A percentile compares a stretch with the other conserved stretches of the same genome.
These are phyloP conservation scores for Fusarium piperis DNA, from an alignment of 2,329 filamentous ascomycete genomes.

Conservation along the genomic window DNA sequence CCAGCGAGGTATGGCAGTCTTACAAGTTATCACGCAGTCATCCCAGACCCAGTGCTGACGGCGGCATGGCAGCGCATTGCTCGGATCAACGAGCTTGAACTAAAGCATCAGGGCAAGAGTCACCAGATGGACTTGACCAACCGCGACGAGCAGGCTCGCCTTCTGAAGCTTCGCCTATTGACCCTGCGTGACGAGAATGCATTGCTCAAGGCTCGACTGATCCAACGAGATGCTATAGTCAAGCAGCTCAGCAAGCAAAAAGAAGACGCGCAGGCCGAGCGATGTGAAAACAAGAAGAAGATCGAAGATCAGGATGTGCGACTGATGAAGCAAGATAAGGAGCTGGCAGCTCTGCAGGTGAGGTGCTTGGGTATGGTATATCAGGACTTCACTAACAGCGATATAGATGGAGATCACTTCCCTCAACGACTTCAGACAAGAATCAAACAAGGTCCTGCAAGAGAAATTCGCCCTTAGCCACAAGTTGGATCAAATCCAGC, in stretches of 20 bases:
- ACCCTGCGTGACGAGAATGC: slow-evolving; percentile 81
- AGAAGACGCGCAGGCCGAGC: slow-evolving; percentile 52
- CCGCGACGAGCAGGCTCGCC: slow-evolving; percentile 79
- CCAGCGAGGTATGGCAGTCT: slow-evolving; percentile 42
- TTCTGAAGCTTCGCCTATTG: slow-evolving; percentile 73
- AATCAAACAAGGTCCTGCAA: slow-evolving; percentile 74
- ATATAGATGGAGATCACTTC: slow-evolving; percentile 75
- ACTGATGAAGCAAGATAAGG: slow-evolving; percentile 59
- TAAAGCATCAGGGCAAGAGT: slow-evolving; percentile 72
- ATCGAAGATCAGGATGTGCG: slow-evolving; percentile 58
- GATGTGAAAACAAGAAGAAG: slow-evolving; percentile 56
- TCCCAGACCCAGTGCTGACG: slow-evolving; percentile 31
- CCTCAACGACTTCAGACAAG: slow-evolving; percentile 72
- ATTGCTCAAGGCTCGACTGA: slow-evolving; percentile 70
- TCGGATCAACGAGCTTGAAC: slow-evolving; percentile 68
- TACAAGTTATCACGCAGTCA: slow-evolving; percentile 35
- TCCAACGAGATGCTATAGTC: slow-evolving; percentile 68
- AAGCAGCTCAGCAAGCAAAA: slow-evolving; percentile 55
- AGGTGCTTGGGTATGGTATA: background rate
- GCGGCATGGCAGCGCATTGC: slow-evolving; percentile 52
- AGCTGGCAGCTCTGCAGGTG: slow-evolving; percentile 61
- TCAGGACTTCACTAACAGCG: slow-evolving; percentile 3
- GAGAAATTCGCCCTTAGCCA: slow-evolving; percentile 64
- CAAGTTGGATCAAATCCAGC: slow-evolving; percentile 63
- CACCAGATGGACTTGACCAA: slow-evolving; percentile 74